A percentile compares a stretch with the other conserved stretches of the same genome.
Conservation (phyloP, 352 stramenopile species). For the Pythium diclinum region DNA sequence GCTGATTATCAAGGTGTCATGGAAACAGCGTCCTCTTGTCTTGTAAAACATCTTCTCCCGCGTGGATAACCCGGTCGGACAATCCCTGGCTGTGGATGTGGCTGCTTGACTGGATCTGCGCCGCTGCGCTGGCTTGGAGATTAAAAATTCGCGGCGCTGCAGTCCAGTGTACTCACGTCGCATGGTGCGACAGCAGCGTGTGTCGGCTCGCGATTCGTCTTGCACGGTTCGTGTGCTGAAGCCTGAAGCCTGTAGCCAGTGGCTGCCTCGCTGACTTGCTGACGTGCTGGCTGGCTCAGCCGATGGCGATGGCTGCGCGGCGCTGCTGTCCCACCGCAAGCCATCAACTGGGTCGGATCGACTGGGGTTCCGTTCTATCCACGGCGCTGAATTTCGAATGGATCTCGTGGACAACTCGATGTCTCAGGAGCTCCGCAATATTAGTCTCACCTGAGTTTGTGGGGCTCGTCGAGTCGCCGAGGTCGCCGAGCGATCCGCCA, state of each 20-base stretch:
- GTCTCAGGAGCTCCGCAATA: neutral
- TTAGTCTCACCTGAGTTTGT: constrained; percentile 18
- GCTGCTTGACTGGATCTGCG: neutral
- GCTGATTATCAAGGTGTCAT: neutral
- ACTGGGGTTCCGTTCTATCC: constrained; percentile 12
- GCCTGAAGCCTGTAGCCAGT: neutral
- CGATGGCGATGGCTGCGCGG: neutral
- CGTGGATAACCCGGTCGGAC: neutral
- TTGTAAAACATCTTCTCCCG: neutral
- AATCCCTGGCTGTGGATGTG: neutral
- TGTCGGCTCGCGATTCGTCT: neutral
- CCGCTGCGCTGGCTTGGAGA: neutral
- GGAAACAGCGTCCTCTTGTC: neutral
- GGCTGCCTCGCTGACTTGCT: no score
- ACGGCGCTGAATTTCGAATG: constrained; percentile 12
- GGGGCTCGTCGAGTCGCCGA: constrained; percentile 17
- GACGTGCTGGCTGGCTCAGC: no score
- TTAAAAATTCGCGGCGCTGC: neutral
- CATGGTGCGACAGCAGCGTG: neutral
- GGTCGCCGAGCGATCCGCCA: constrained; percentile 12
- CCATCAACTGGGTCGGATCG: neutral
- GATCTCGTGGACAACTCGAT: constrained; percentile 6
- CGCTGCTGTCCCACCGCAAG: constrained; percentile 3
- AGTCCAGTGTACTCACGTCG: neutral
- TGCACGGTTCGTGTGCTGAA: no score